phyloP scores from a whole-genome alignment of 257 asterid genomes.

The Ligustrum vulgare region DNA sequence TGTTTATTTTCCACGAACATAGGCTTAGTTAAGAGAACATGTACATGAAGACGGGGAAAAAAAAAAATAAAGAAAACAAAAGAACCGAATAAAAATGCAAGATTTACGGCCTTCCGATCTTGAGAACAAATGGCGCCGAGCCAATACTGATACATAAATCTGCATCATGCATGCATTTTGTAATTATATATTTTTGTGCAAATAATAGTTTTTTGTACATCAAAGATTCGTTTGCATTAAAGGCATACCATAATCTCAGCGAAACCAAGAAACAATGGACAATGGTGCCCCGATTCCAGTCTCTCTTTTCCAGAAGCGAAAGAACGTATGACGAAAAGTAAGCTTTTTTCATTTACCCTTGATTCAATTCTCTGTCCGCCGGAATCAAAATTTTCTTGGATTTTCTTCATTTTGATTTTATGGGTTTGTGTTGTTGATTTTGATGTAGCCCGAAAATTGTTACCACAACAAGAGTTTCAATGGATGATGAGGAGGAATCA shows the following conservation, averaged over 20 bases:
- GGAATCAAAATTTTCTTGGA: not conserved
- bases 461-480: slow-evolving; percentile 24
- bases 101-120: not conserved
- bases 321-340: slow-evolving; percentile 39
- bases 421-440: slow-evolving; percentile 30
- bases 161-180: not conserved
- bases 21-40: not conserved
- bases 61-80: not conserved
- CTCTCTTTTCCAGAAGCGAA: slow-evolving; percentile 42
- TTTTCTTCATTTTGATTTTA: slow-evolving; percentile 1
- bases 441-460: slow-evolving; percentile 39
- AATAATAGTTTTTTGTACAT: not conserved
- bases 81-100: not conserved
- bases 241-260: slow-evolving; percentile 42
- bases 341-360: slow-evolving; percentile 3
- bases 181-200: not conserved
- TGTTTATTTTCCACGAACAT: not conserved
- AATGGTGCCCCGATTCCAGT: slow-evolving; percentile 56
- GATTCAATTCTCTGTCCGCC: not conserved
- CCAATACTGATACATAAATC: not conserved
- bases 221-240: slow-evolving; percentile 18
- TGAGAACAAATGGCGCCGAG: not conserved
- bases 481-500: slow-evolving; percentile 46
- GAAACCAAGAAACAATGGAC: slow-evolving; percentile 39
- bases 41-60: not conserved